These are phyloP conservation scores for Hypoxylon sp. DNA, from an alignment of 2,329 filamentous ascomycete species.

Conservation along the genomic window DNA sequence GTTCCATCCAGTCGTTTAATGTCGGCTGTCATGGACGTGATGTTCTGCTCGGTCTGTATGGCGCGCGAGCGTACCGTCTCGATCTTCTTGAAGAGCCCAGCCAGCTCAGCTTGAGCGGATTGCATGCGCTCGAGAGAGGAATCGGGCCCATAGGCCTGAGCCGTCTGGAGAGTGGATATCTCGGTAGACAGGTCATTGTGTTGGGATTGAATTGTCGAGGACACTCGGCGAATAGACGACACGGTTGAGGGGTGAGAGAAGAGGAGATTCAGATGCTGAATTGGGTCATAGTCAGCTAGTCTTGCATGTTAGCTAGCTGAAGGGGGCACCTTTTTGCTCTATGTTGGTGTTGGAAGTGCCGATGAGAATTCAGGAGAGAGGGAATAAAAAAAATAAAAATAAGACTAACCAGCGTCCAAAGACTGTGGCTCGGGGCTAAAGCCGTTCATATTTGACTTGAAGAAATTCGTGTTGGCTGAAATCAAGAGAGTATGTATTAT, in stretches of 20 bases:
- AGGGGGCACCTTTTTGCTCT: constrained; percentile 17
- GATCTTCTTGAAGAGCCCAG: constrained; percentile 91
- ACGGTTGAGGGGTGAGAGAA: constrained; percentile 91
- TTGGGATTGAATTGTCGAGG: constrained; percentile 75
- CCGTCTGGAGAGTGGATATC: constrained; percentile 76
- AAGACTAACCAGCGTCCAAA: constrained; percentile 55
- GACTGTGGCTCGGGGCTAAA: constrained; percentile 49
- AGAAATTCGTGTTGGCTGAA: constrained; percentile 20
- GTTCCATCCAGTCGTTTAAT: constrained; percentile 97
- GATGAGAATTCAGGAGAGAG: neutral
- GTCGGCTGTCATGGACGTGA: constrained; percentile 98
- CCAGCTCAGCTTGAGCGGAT: constrained; percentile 87
- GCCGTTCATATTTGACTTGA: constrained; percentile 51
- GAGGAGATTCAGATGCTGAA: constrained; percentile 90
- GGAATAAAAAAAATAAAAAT: neutral
- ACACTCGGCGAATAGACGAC: constrained; percentile 77
- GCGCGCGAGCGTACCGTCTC: constrained; percentile 90
- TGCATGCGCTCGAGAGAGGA: constrained; percentile 92
- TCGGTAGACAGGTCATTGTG: constrained; percentile 84
- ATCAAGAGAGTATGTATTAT: neutral
- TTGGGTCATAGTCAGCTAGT: constrained; percentile 83
- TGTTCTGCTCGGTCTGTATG: constrained; percentile 90
- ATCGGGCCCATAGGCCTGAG: constrained; percentile 84
- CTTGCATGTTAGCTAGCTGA: constrained; percentile 22
- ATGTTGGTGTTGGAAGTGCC: too few species aligned